Percentiles rank a stretch among this genome's conserved stretches.
phyloP scores from a whole-genome alignment of 371 early-diverging fungal genomes.

The Mycotypha africana region DNA sequence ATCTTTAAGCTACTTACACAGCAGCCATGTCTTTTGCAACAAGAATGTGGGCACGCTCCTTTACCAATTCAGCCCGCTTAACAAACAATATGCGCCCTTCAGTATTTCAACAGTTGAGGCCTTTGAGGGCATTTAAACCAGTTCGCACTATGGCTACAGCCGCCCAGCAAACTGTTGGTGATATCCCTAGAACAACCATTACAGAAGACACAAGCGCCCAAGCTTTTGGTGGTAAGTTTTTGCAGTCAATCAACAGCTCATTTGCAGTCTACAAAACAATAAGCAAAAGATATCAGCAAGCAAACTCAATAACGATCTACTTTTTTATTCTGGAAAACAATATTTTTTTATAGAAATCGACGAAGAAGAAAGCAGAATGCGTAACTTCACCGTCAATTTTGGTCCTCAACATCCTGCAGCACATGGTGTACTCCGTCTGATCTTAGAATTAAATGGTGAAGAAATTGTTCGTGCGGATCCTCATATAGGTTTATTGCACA shows the following conservation, averaged over 20 bases:
- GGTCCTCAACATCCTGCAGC: conserved; percentile 99
- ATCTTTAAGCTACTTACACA: neutral
- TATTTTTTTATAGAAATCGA: conserved; percentile 27
- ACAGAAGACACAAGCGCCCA: conserved; percentile 38
- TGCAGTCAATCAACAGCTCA: no score
- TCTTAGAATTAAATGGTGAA: conserved; percentile 93
- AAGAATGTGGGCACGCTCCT: conserved; percentile 42
- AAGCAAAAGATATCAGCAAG: neutral
- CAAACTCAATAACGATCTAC: neutral
- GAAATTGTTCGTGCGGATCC: conserved; percentile 92
- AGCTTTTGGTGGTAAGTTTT: conserved; percentile 40
- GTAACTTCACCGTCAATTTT: conserved; percentile 93
- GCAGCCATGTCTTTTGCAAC: conserved; percentile 38
- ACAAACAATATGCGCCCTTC: conserved; percentile 19
- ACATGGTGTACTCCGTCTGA: conserved; percentile 97
- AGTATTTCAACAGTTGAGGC: conserved; percentile 11
- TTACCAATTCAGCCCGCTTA: conserved; percentile 29
- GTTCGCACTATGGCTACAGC: conserved; percentile 39
- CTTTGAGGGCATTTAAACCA: conserved; percentile 20
- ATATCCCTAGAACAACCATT: conserved; percentile 33
- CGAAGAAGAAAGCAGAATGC: conserved; percentile 54
- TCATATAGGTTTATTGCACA: conserved; percentile 94
- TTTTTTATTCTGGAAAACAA: neutral
- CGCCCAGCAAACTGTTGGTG: conserved; percentile 11
- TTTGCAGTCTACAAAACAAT: neutral